Conservation (phyloP, 2,329 filamentous ascomycete species). For the Beauveria bassiana region DNA sequence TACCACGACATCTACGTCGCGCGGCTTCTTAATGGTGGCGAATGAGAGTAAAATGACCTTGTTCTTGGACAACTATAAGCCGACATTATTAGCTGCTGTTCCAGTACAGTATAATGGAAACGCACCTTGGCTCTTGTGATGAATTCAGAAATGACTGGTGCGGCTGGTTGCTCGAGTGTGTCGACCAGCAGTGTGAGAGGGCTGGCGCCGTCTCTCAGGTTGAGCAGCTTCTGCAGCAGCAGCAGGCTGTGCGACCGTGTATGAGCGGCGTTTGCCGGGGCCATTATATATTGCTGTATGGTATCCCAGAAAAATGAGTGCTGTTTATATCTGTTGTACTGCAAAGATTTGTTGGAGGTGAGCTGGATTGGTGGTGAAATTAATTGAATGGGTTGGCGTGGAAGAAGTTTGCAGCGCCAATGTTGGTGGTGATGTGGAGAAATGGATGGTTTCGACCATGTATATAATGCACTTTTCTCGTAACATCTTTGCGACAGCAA, state of each 20-base stretch:
- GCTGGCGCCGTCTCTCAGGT: conserved; percentile 68
- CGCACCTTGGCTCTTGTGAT: conserved; percentile 64
- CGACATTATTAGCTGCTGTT: neutral
- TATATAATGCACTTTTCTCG: neutral
- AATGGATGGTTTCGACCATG: neutral
- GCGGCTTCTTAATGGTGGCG: conserved; percentile 58
- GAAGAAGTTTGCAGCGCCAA: neutral
- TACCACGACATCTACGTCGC: conserved; percentile 60
- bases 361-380: neutral
- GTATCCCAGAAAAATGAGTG: too few relatives aligned
- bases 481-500: neutral
- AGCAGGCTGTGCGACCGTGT: conserved; percentile 77
- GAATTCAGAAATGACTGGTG: conserved; percentile 65
- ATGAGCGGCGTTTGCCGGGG: conserved; percentile 52
- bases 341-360: too few relatives aligned
- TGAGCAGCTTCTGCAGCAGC: conserved; percentile 74
- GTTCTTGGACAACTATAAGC: conserved; percentile 47
- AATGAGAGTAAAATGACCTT: conserved; percentile 74
- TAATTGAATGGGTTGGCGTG: neutral
- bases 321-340: too few relatives aligned
- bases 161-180: conserved; percentile 71
- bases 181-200: conserved; percentile 84
- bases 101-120: neutral
- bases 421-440: conserved; percentile 3
- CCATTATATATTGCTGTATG: conserved; percentile 32